phyloP scores from a whole-genome alignment of 768 basidiomycete species.

The Melanogaster broomeanus region DNA sequence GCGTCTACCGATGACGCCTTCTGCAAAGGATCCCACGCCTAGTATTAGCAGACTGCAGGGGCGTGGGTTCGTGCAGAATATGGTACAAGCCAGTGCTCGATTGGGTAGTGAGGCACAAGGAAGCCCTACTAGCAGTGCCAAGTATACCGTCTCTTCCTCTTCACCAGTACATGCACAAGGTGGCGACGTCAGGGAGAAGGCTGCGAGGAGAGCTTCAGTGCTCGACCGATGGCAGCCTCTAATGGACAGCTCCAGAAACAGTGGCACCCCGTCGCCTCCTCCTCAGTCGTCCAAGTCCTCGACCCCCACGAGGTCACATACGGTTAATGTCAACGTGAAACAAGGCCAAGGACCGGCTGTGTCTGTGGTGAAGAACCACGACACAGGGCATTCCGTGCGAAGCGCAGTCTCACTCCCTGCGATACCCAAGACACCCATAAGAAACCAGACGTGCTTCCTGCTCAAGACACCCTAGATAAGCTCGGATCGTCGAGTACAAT shows the following conservation, averaged over 20 bases:
- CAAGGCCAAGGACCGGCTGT: conserved; percentile 22
- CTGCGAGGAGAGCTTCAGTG: conserved; percentile 46
- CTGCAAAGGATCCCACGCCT: conserved; percentile 73
- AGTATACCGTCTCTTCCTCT: conserved; percentile 26
- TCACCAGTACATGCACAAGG: conserved; percentile 35
- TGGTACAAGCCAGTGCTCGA: conserved; percentile 69
- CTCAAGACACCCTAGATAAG: conserved; percentile 35
- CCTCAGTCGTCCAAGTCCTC: conserved; percentile 40
- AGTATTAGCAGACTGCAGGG: conserved; percentile 83
- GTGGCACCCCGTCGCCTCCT: conserved; percentile 38
- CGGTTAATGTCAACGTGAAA: conserved; percentile 33
- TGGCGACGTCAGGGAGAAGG: conserved; percentile 40
- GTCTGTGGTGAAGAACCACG: conserved; percentile 29
- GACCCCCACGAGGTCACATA: conserved; percentile 41
- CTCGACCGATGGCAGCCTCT: conserved; percentile 71
- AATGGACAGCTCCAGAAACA: conserved; percentile 25
- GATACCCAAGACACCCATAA: conserved; percentile 31
- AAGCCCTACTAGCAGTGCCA: conserved; percentile 31
- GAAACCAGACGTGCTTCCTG: conserved; percentile 21
- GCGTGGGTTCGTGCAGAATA: conserved; percentile 82
- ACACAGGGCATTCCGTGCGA: conserved; percentile 36
- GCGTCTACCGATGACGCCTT: conserved; percentile 39
- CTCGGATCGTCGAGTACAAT: conserved; percentile 78
- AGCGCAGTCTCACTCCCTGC: conserved; percentile 44
- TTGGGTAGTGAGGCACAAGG: conserved; percentile 39